Conservation (phyloP, 1,284 basidiomycete species). For the Ustilago loliicola region DNA sequence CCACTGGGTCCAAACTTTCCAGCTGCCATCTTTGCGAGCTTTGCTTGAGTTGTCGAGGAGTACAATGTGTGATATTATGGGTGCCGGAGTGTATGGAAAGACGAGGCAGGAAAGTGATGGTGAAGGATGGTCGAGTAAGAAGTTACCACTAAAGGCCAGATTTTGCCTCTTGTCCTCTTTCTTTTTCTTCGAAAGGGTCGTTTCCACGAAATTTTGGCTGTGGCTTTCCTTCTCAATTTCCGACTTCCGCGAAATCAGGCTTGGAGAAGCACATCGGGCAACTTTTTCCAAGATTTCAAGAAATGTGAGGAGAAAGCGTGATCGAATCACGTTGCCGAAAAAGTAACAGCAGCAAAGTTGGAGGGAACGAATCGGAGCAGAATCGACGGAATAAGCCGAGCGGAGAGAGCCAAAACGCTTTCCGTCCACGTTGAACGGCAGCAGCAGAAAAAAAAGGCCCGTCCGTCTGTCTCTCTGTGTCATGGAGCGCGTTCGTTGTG, state of each 20-base stretch:
- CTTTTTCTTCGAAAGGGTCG: slow-evolving; percentile 5
- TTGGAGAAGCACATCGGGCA: slow-evolving; percentile 18
- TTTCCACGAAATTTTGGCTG: slow-evolving; percentile 14
- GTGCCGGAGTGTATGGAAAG: no score
- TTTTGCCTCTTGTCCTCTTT: background rate
- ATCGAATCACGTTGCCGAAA: slow-evolving; percentile 19
- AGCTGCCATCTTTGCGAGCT: slow-evolving; percentile 28
- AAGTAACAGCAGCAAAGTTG: no score
- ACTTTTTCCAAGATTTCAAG: slow-evolving; percentile 1
- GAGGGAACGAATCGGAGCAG: slow-evolving; percentile 23
- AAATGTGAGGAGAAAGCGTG: slow-evolving; percentile 7
- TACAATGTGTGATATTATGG: no score
- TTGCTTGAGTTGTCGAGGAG: background rate
- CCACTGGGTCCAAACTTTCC: slow-evolving; percentile 36
- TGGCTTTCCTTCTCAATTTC: background rate
- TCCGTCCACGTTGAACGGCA: slow-evolving; percentile 8
- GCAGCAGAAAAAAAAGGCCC: slow-evolving; percentile 7
- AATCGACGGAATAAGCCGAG: slow-evolving; percentile 36
- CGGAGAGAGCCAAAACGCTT: background rate
- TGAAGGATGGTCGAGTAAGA: background rate
- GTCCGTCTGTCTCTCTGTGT: slow-evolving; percentile 14
- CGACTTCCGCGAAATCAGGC: slow-evolving; percentile 15
- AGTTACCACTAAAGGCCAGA: background rate
- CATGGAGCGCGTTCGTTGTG: background rate
- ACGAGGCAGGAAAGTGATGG: background rate